These are phyloP conservation scores for Ceratocystis alfenasii DNA, from an alignment of 2,329 filamentous ascomycete genomes.

Conservation along the genomic window DNA sequence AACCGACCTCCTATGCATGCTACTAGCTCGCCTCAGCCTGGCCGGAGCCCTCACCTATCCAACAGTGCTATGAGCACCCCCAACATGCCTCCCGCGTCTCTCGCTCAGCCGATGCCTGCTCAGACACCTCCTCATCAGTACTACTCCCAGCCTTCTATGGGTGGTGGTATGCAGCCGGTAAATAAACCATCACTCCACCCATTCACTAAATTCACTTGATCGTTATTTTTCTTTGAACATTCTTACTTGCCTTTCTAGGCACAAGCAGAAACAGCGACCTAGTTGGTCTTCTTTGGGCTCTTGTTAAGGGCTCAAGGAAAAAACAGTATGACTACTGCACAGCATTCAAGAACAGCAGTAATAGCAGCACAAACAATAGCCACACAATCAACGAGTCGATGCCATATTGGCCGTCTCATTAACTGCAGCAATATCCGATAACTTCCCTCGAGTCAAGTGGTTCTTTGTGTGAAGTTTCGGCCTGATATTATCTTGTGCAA, in stretches of 20 bases:
- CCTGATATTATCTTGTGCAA: not conserved
- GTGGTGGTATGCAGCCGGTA: conserved; percentile 23
- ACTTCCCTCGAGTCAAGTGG: not conserved
- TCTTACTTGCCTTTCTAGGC: not conserved
- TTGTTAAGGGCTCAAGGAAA: not conserved
- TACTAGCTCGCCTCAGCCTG: conserved; percentile 54
- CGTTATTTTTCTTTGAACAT: not conserved
- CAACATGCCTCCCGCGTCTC: conserved; percentile 51
- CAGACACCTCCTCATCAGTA: conserved; percentile 49
- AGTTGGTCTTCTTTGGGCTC: not conserved
- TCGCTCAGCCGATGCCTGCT: conserved; percentile 48
- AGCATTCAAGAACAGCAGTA: not conserved
- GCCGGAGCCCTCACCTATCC: conserved; percentile 53
- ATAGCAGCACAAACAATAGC: not conserved
- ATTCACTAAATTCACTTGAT: not conserved
- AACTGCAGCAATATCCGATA: not conserved
- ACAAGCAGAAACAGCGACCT: not conserved
- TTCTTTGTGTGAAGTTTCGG: not conserved
- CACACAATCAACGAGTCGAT: not conserved
- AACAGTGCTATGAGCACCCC: conserved; percentile 57
- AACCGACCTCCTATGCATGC: conserved; percentile 33
- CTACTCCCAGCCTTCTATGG: conserved; percentile 20
- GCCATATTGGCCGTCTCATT: not conserved
- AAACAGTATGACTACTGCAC: not conserved
- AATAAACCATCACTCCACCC: conserved; percentile 14